These are phyloP conservation scores for Podosphaera aphanis DNA, from an alignment of 2,329 filamentous ascomycete species.

Conservation along the genomic window DNA sequence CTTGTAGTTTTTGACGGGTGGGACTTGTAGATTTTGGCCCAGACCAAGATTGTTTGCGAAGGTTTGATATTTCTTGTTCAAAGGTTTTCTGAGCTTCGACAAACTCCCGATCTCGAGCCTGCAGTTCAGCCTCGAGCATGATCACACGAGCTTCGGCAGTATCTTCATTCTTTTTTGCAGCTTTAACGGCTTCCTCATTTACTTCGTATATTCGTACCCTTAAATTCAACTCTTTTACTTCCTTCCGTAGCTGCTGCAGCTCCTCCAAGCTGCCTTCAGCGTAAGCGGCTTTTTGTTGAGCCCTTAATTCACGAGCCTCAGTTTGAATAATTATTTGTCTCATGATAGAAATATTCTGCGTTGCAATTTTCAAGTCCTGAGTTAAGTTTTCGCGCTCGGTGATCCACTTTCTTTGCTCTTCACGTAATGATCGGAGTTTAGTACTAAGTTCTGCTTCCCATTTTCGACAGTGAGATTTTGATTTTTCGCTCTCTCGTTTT, in stretches of 20 bases:
- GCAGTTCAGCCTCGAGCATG: slow-evolving; percentile 32
- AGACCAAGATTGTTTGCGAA: slow-evolving; percentile 7
- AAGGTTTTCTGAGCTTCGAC: slow-evolving; percentile 20
- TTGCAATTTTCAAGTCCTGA: slow-evolving; percentile 32
- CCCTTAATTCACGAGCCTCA: slow-evolving; percentile 42
- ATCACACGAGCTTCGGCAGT: slow-evolving; percentile 35
- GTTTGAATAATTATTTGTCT: slow-evolving; percentile 40
- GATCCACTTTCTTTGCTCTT: slow-evolving; percentile 44
- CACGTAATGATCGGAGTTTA: slow-evolving; percentile 41
- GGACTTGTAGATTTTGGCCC: background rate
- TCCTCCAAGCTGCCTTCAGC: slow-evolving; percentile 37
- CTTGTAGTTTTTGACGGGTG: background rate
- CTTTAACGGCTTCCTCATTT: slow-evolving; percentile 34
- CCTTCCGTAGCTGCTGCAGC: slow-evolving; percentile 31
- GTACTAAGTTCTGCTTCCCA: slow-evolving; percentile 49
- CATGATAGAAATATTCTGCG: slow-evolving; percentile 38
- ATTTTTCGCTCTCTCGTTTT: slow-evolving; percentile 48
- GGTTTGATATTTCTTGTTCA: slow-evolving; percentile 21
- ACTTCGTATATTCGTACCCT: slow-evolving; percentile 40
- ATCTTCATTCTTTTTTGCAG: slow-evolving; percentile 31
- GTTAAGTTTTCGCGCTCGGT: slow-evolving; percentile 31
- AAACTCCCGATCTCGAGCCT: slow-evolving; percentile 25
- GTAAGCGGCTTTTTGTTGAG: slow-evolving; percentile 38
- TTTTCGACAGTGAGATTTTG: slow-evolving; percentile 50
- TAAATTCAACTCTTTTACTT: slow-evolving; percentile 35